A percentile compares a stretch with the other conserved stretches of the same genome.
phyloP scores from a whole-genome alignment of 768 basidiomycete species.

The Pleurotus giganteus region DNA sequence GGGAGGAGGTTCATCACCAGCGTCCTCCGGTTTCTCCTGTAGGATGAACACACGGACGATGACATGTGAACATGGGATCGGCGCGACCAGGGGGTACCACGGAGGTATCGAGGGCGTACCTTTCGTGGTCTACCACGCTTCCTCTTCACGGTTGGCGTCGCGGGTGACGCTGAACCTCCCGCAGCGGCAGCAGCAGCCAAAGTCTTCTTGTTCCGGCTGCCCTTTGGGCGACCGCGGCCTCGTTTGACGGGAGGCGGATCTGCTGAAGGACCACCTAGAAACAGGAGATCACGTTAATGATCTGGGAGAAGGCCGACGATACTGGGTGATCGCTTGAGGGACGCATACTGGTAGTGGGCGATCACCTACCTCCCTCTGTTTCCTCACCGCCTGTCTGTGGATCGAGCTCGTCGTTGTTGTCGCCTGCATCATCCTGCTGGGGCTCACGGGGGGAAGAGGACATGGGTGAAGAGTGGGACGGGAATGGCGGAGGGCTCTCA shows the following conservation, averaged over 20 bases:
- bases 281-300: conserved; percentile 17
- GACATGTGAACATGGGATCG: conserved; percentile 11
- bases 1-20: conserved; percentile 46
- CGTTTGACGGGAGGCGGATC: conserved; percentile 56
- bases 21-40: conserved; percentile 42
- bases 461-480: conserved; percentile 41
- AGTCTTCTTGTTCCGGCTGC: conserved; percentile 71
- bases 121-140: conserved; percentile 73
- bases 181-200: conserved; percentile 23
- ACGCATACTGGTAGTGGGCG: conserved; percentile 1
- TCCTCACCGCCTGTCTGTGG: conserved; percentile 29
- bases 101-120: conserved; percentile 32
- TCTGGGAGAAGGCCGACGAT: background rate
- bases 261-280: conserved; percentile 38
- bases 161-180: conserved; percentile 30
- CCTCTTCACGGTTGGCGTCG: conserved; percentile 36
- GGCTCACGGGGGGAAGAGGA: conserved; percentile 55
- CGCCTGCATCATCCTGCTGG: conserved; percentile 51
- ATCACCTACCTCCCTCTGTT: conserved; percentile 4
- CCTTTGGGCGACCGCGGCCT: conserved; percentile 85
- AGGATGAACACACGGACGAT: conserved; percentile 18
- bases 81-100: conserved; percentile 16
- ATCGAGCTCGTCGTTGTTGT: conserved; percentile 52
- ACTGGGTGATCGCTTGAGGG: conserved; percentile 11
- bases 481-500: conserved; percentile 33